Conservation (phyloP, 2,329 filamentous ascomycete species). For the Colletotrichum agaves region DNA sequence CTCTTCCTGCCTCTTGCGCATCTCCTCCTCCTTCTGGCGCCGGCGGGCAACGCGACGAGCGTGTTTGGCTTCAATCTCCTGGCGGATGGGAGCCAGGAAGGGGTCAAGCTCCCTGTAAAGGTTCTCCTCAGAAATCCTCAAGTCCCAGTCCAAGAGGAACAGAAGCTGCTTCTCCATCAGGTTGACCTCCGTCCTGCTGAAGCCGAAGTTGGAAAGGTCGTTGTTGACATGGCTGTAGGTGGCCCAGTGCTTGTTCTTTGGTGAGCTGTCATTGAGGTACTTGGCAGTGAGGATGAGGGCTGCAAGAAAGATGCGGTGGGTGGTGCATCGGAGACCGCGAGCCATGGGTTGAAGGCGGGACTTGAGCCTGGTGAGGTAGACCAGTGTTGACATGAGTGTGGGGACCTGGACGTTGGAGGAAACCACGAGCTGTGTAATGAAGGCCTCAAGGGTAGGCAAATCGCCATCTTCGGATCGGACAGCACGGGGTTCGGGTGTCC, state of each 20-base stretch:
- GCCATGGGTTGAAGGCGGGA: slow-evolving; percentile 90
- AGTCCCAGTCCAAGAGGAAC: slow-evolving; percentile 93
- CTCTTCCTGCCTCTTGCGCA: slow-evolving; percentile 50
- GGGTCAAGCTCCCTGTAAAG: slow-evolving; percentile 87
- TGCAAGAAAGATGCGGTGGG: slow-evolving; percentile 96
- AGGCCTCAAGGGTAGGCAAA: slow-evolving; percentile 86
- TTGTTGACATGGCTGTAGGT: slow-evolving; percentile 86
- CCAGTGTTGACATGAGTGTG: slow-evolving; percentile 95
- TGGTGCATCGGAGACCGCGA: slow-evolving; percentile 95
- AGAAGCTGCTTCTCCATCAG: slow-evolving; percentile 99
- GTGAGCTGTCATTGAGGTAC: slow-evolving; percentile 98
- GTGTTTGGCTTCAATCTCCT: slow-evolving; percentile 63
- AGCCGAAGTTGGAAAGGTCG: slow-evolving; percentile 77
- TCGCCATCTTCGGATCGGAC: slow-evolving; percentile 59
- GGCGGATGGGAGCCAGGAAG: slow-evolving; percentile 87
- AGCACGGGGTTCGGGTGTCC: slow-evolving; percentile 57
- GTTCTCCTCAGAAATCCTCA: slow-evolving; percentile 85
- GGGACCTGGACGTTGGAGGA: slow-evolving; percentile 97
- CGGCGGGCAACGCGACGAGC: slow-evolving; percentile 61
- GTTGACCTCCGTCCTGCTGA: slow-evolving; percentile 96
- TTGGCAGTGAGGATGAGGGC: slow-evolving; percentile 89
- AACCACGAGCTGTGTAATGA: slow-evolving; percentile 91
- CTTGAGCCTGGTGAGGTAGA: slow-evolving; percentile 89
- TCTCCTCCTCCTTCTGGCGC: slow-evolving; percentile 56
- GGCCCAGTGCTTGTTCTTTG: slow-evolving; percentile 99